Percentiles rank a stretch among this genome's conserved stretches.
These are phyloP conservation scores for Isoetes taiwanensis DNA, from an alignment of 75 land plant genomes.

Conservation along the genomic window DNA sequence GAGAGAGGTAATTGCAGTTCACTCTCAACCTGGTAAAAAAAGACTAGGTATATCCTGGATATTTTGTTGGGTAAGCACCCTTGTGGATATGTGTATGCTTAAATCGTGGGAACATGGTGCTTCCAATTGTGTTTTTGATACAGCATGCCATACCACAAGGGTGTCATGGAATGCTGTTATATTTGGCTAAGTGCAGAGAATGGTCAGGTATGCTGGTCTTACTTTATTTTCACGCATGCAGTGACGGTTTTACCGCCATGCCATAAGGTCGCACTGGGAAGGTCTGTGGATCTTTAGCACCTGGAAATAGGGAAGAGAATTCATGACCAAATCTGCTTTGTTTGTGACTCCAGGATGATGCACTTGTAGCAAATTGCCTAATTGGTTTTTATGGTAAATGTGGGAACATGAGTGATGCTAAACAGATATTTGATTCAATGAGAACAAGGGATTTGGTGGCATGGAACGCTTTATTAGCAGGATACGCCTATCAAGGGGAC, in stretches of 20 bases:
- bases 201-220: neutral
- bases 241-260: neutral
- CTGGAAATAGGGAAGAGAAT: neutral
- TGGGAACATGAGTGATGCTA: slow-evolving; percentile 2
- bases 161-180: neutral
- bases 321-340: neutral
- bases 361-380: neutral
- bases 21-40: no score
- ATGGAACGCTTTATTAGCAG: neutral
- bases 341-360: neutral
- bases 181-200: neutral
- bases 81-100: no score
- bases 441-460: neutral
- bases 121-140: neutral
- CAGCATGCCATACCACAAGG: neutral
- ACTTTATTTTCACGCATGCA: neutral
- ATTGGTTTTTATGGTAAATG: neutral
- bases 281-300: neutral
- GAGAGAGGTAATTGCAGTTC: no score
- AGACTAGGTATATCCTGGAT: no score
- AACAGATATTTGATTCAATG: neutral
- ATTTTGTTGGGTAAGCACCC: no score
- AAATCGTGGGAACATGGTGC: neutral
- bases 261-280: neutral
- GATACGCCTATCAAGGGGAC: neutral